Conservation (phyloP, 2,329 filamentous ascomycete species). For the Fusarium ramigenum region DNA sequence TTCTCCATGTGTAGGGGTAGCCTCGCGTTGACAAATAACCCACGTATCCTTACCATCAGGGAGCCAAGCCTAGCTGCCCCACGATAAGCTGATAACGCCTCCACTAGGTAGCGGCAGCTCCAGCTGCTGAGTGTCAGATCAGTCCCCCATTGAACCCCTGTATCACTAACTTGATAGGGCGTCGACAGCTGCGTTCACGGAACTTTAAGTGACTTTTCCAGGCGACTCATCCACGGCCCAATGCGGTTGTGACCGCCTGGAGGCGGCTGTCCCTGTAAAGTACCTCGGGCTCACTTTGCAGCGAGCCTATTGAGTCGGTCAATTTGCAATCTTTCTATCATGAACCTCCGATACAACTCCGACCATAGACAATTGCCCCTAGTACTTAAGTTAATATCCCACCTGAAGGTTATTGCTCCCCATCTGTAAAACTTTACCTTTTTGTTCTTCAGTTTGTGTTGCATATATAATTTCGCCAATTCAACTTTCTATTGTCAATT, state of each 20-base stretch:
- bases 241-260: constrained; percentile 40
- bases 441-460: background rate
- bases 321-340: constrained; percentile 35
- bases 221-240: constrained; percentile 32
- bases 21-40: constrained; percentile 38
- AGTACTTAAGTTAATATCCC: constrained; percentile 32
- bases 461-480: background rate
- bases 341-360: constrained; percentile 42
- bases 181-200: constrained; percentile 16
- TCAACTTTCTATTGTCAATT: constrained; percentile 3
- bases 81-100: constrained; percentile 32
- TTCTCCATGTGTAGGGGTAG: constrained; percentile 29
- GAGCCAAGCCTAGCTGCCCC: background rate
- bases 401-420: constrained; percentile 1
- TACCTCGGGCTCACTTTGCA: constrained; percentile 35
- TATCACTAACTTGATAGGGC: constrained; percentile 18
- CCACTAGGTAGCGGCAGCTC: background rate
- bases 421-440: constrained; percentile 1
- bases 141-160: constrained; percentile 3
- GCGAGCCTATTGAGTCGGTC: constrained; percentile 30
- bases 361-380: constrained; percentile 27
- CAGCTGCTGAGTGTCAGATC: constrained; percentile 6
- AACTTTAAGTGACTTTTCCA: constrained; percentile 29
- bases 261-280: constrained; percentile 36
- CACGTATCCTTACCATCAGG: constrained; percentile 18